Base-by-base conservation (phyloP, 495 filamentous ascomycete genomes). In the Tuber umbilicatum region DNA sequence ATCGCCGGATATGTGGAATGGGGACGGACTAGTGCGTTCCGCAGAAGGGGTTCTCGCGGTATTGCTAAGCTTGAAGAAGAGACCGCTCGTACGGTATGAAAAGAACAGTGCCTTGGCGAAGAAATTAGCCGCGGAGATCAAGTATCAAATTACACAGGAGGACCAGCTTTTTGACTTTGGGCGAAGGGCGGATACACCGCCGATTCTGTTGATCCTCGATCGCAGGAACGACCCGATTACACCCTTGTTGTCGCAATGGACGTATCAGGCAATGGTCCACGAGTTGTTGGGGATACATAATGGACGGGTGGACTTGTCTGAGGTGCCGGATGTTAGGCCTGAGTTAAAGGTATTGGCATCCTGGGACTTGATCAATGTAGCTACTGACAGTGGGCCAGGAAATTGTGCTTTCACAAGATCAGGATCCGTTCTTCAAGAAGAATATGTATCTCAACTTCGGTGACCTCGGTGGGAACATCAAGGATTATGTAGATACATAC, bases 391-490 rank as follows among this genome's bases (percentile, higher is more conserved):
- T 41, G 37, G 16, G 21, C 21, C 47, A 82, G 84, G 95, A 99
- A 85, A 94, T 99, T 74, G 94, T 97, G 17, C 85, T 99, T 31
- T 97, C 94, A 1, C 96, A 96, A 84, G 96, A 98, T 76, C 96
- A 98, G 83, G 95, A 99, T 81, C 96, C 95, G 0, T 99, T 99
- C 85, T 99, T 98, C 85, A 97, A 97, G 85, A 97, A 97, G 85
- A 99, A 99, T 83, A 98, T 99, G 96, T 99, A 94, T 80, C 90
- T 97, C 79, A 99, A 99, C 80, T 99, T 98, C 83, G 95, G 95
- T 64, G 95, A 99, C 77, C 88, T 99, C 31, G 95, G 95, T 35
- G 92, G 95, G 72, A 98, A 97, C 81, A 97, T 97, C 83, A 98
- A 98, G 83, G 94, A 97, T 75, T 98, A 98, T 83, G 95, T 99